Percentiles rank a stretch among this genome's conserved stretches.
Conservation (phyloP, 192 early-diverging fungal species). For the Backusella liffmaniae region DNA sequence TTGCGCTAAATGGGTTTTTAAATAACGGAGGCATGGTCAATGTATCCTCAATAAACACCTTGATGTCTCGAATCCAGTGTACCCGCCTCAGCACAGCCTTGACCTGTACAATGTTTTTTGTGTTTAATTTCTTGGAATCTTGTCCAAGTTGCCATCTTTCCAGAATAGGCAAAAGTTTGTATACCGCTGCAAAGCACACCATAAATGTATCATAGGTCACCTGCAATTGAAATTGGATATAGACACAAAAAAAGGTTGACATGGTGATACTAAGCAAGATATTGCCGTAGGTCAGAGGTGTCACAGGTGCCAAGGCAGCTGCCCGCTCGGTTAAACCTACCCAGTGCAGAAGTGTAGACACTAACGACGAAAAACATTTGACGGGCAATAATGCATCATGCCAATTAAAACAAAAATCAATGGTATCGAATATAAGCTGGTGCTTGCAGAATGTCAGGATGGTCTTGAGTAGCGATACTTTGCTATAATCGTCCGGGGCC, state of each 20-base stretch:
- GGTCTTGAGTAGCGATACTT: background rate
- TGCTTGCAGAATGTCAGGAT: background rate
- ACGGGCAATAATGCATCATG: slow-evolving; percentile 2
- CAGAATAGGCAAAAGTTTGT: slow-evolving; percentile 4
- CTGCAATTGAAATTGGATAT: slow-evolving; percentile 19
- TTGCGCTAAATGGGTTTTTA: background rate
- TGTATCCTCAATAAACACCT: slow-evolving; percentile 8
- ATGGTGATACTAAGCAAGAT: slow-evolving; percentile 3
- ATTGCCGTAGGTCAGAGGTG: background rate
- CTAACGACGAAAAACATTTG: background rate
- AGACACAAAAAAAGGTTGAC: slow-evolving; percentile 13
- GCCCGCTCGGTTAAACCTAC: background rate
- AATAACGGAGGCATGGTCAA: slow-evolving; percentile 19
- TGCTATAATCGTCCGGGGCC: background rate
- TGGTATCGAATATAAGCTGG: slow-evolving; percentile 1
- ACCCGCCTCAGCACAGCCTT: background rate
- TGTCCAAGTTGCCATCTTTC: slow-evolving; percentile 2
- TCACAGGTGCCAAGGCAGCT: background rate
- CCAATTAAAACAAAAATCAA: background rate
- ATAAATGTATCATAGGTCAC: slow-evolving; percentile 14
- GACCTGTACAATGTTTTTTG: background rate
- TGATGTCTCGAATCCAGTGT: background rate
- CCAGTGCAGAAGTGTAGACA: background rate
- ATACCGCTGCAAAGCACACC: background rate
- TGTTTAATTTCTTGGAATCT: background rate